Percentiles rank a stretch among this genome's conserved stretches.
phyloP scores from a whole-genome alignment of 192 early-diverging fungal genomes.

The Coemansia sp. region DNA sequence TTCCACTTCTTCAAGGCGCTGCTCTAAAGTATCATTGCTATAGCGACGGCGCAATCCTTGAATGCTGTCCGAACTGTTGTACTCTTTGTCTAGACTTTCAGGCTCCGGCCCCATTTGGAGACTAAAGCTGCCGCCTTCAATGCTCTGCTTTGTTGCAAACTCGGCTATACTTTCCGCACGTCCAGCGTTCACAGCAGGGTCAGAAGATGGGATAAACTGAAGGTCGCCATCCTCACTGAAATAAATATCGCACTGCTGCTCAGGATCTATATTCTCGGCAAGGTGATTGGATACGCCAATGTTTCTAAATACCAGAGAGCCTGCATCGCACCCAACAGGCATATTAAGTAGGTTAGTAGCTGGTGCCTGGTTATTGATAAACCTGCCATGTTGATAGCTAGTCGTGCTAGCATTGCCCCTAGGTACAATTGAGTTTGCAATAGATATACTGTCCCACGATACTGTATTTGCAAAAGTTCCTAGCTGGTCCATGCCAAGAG shows the following conservation, averaged over 20 bases:
- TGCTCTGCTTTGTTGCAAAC: not conserved
- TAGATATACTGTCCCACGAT: not conserved
- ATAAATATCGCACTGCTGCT: constrained; percentile 8
- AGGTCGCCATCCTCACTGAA: constrained; percentile 41
- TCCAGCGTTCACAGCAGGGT: not conserved
- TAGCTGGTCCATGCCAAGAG: not conserved
- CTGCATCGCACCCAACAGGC: not conserved
- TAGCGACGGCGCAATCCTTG: not conserved
- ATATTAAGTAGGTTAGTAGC: not conserved
- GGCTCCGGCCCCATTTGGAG: not conserved
- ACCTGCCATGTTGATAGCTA: not conserved
- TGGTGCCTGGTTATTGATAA: too few species aligned
- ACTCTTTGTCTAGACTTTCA: not conserved
- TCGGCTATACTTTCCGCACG: too few species aligned
- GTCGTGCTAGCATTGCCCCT: not conserved
- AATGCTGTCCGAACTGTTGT: not conserved
- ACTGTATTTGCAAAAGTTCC: not conserved
- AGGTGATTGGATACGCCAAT: not conserved
- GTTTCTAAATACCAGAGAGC: not conserved
- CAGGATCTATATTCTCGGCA: not conserved
- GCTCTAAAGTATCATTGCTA: not conserved
- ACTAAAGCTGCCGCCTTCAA: not conserved
- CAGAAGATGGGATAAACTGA: constrained; percentile 11
- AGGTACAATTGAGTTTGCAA: not conserved
- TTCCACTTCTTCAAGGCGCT: constrained; percentile 12